Percentiles rank a stretch among this genome's conserved stretches.
These are phyloP conservation scores for Hemileccinum rubropunctum DNA, from an alignment of 768 basidiomycete genomes.

Conservation along the genomic window DNA sequence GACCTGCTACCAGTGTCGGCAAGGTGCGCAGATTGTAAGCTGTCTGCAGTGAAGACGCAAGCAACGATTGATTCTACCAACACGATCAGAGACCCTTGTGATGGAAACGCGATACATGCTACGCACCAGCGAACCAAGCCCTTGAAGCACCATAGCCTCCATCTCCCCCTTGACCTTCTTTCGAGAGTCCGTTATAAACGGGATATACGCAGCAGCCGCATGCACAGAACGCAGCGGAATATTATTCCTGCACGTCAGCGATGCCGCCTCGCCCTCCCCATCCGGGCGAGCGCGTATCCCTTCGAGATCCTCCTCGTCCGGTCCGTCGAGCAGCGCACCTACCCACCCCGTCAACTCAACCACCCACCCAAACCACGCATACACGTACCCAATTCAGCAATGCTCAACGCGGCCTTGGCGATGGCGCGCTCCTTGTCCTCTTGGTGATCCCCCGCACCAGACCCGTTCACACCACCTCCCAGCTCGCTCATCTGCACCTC, in stretches of 20 bases:
- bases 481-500: slow-evolving; percentile 84
- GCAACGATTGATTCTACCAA: slow-evolving; percentile 78
- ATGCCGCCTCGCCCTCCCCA: slow-evolving; percentile 8
- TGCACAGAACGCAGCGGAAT: slow-evolving; percentile 72
- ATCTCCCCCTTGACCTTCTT: slow-evolving; percentile 77
- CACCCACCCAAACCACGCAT: background rate
- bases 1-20: slow-evolving; percentile 75
- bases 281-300: background rate
- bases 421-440: slow-evolving; percentile 85
- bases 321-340: slow-evolving; percentile 54
- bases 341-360: slow-evolving; percentile 1
- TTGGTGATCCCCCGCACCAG: slow-evolving; percentile 40
- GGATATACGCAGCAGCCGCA: slow-evolving; percentile 66
- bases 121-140: slow-evolving; percentile 73
- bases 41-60: slow-evolving; percentile 93
- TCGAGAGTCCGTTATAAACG: slow-evolving; percentile 70
- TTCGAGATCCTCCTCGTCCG: slow-evolving; percentile 17
- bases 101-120: background rate
- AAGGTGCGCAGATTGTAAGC: slow-evolving; percentile 89
- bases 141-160: slow-evolving; percentile 85
- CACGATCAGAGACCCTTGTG: background rate
- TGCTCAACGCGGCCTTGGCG: slow-evolving; percentile 91
- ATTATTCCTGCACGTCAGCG: slow-evolving; percentile 20
- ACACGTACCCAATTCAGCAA: slow-evolving; percentile 84
- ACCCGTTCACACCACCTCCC: slow-evolving; percentile 3